A percentile compares a stretch with the other conserved stretches of the same genome.
These are phyloP conservation scores for Verticillium albo-atrum DNA, from an alignment of 2,329 filamentous ascomycete genomes.

Conservation along the genomic window DNA sequence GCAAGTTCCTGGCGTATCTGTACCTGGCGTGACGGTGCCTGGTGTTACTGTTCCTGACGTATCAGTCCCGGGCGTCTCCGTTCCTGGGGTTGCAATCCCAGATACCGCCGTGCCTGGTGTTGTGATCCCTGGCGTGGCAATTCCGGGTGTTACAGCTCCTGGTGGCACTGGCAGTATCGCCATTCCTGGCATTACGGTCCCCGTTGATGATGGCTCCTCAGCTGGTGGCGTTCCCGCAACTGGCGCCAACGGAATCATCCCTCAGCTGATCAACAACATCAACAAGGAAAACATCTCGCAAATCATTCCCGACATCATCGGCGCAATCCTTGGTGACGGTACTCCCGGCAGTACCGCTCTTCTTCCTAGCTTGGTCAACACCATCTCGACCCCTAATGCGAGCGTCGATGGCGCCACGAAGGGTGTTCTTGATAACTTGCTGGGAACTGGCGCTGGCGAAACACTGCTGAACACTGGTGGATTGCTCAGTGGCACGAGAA, in stretches of 20 bases:
- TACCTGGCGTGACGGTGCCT: too few relatives aligned
- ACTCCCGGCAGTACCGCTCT: neutral
- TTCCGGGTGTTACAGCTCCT: too few relatives aligned
- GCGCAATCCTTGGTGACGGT: neutral
- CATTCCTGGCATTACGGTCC: too few relatives aligned
- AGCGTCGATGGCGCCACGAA: neutral
- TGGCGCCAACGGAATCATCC: neutral
- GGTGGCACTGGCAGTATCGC: too few relatives aligned
- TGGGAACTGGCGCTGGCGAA: neutral
- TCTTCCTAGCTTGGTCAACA: neutral
- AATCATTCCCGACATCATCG: neutral
- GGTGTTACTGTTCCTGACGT: too few relatives aligned
- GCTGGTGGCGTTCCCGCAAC: neutral
- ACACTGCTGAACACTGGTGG: conserved; percentile 1
- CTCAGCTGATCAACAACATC: neutral
- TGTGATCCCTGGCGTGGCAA: too few relatives aligned
- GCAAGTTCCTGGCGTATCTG: too few relatives aligned
- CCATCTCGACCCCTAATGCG: neutral
- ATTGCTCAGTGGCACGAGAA: neutral
- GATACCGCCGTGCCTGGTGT: too few relatives aligned
- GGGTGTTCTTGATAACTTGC: neutral
- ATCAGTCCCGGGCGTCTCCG: too few relatives aligned
- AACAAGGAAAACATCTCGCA: neutral
- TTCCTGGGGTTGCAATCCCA: too few relatives aligned
- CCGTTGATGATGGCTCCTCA: too few relatives aligned